Base-by-base conservation (phyloP, 768 basidiomycete genomes). In the Lactarius tabidus region DNA sequence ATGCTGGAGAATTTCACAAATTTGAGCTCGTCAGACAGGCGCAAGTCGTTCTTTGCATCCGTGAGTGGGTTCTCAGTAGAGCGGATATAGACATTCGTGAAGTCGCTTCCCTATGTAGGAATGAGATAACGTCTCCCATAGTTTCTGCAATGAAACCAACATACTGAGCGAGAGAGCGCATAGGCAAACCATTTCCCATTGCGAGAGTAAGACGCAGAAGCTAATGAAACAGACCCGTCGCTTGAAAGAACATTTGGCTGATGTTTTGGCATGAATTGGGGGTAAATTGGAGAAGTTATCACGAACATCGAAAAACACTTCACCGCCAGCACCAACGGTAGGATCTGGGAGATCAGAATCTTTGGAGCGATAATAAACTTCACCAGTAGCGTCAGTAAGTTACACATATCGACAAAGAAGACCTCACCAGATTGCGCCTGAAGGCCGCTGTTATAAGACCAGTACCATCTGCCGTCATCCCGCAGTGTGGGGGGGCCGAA, bases 221-320 rank as follows among this genome's bases (percentile, higher is more conserved):
- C 74, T 26, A 93, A 77, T 17, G 89, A 81, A 20, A 85, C 85
- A 0, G 89, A 90, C 23, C 90, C 91, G 71, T 93, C 92, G 7
- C 80, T 76, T 33, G 85, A 82, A 23, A 94, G 77, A 28, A 88
- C 72, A 74, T 93, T 94, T 9, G 88, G 83, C 87, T 89, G 64
- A 26, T 36, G 9, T 6, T 59, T 43, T 17, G 12, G 48, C 29
- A 35, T 31, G 7, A n/a, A 38, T 45, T 65, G 33, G 55, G 55
- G 9, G 38, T n/a, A 36, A 38, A 4, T 20, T 14, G 35, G 57
- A 28, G 28, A 4, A n/a, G 10, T 1, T 14, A 59, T 38, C 15
- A 70, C 84, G 63, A 70, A 88, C 87, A 74, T 94, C 89, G 70
- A 93, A 93, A 75, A 90, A 93, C 4, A 92, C 79, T 72, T 92